phyloP scores from a whole-genome alignment of 768 basidiomycete genomes.

The Russula sp. region DNA sequence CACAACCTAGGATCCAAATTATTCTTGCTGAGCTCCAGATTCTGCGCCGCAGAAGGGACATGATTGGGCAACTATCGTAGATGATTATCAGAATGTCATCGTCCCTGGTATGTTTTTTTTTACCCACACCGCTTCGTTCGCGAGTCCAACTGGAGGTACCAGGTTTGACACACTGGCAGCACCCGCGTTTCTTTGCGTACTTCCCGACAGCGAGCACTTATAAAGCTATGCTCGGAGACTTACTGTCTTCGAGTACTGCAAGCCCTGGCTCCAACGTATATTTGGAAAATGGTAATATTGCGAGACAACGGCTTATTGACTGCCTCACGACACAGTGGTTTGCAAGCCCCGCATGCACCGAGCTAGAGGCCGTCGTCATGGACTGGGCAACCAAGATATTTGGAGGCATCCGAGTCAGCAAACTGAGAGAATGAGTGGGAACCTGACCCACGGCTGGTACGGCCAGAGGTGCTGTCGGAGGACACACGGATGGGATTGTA shows the following conservation, averaged over 20 bases:
- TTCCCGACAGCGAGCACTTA: constrained; percentile 79
- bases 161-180: constrained; percentile 91
- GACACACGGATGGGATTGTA: too few species aligned
- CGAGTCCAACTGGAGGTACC: neutral
- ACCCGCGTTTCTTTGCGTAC: constrained; percentile 87
- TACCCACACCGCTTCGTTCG: too few species aligned
- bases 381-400: constrained; percentile 89
- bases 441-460: too few species aligned
- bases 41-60: constrained; percentile 69
- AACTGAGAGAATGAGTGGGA: too few species aligned
- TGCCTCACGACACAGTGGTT: constrained; percentile 59
- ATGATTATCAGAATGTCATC: constrained; percentile 78
- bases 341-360: constrained; percentile 86
- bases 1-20: constrained; percentile 25
- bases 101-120: constrained; percentile 60
- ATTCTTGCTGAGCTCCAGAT: constrained; percentile 36
- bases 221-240: constrained; percentile 77
- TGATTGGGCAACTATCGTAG: constrained; percentile 63
- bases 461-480: too few species aligned
- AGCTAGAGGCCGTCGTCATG: constrained; percentile 82
- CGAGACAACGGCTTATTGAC: neutral
- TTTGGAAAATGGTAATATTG: constrained; percentile 11
- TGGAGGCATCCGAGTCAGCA: too few species aligned
- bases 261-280: constrained; percentile 90
- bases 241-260: constrained; percentile 67